Conservation (phyloP, 2,329 filamentous ascomycete genomes). For the Claviceps maximensis region DNA sequence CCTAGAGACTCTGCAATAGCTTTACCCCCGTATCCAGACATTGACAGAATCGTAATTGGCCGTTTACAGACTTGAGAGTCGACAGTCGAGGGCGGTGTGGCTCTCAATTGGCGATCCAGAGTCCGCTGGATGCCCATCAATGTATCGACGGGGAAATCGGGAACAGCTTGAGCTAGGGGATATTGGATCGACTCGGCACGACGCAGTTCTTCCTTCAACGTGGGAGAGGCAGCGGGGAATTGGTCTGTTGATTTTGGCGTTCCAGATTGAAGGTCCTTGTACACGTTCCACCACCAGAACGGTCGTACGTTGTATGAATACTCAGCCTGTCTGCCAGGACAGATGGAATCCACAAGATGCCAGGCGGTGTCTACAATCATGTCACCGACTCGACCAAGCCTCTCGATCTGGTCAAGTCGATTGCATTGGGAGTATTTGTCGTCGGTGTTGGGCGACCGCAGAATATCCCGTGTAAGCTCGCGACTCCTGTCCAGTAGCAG, state of each 20-base stretch:
- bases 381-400: slow-evolving; percentile 15
- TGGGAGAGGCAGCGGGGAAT: slow-evolving; percentile 13
- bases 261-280: slow-evolving; percentile 20
- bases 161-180: slow-evolving; percentile 21
- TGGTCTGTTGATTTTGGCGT: slow-evolving; percentile 18
- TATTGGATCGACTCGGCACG: slow-evolving; percentile 19
- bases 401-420: slow-evolving; percentile 9
- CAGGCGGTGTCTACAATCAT: slow-evolving; percentile 25
- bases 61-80: slow-evolving; percentile 22
- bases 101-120: slow-evolving; percentile 17
- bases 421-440: slow-evolving; percentile 6
- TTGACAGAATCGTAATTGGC: slow-evolving; percentile 24
- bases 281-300: slow-evolving; percentile 28
- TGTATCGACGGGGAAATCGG: slow-evolving; percentile 21
- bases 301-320: slow-evolving; percentile 22
- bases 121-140: slow-evolving; percentile 18
- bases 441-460: slow-evolving; percentile 2
- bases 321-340: slow-evolving; percentile 20
- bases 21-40: slow-evolving; percentile 26
- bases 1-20: slow-evolving; percentile 38
- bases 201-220: slow-evolving; percentile 16
- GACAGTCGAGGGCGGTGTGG: slow-evolving; percentile 15
- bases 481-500: slow-evolving; percentile 9
- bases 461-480: slow-evolving; percentile 10
- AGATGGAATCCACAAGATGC: slow-evolving; percentile 22